phyloP scores from a whole-genome alignment of 192 early-diverging fungal genomes.

The Entomortierella beljakovae region DNA sequence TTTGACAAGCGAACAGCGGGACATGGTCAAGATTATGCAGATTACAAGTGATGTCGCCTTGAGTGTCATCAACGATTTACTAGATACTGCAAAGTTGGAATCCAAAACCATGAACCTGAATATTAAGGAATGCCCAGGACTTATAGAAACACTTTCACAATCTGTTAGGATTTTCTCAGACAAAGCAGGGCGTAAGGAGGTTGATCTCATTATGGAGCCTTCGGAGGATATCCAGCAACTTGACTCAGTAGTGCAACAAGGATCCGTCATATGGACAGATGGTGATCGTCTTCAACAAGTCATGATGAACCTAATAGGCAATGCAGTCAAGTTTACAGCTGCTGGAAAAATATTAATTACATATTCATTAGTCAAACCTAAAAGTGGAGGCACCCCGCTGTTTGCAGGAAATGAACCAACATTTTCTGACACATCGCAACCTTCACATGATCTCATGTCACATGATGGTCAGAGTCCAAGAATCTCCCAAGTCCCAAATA shows the following conservation, averaged over 20 bases:
- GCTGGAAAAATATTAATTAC: conserved; percentile 38
- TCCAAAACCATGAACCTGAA: conserved; percentile 55
- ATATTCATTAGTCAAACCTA: conserved; percentile 17
- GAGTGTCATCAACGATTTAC: conserved; percentile 54
- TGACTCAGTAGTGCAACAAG: conserved; percentile 37
- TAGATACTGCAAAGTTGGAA: conserved; percentile 56
- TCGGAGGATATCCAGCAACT: conserved; percentile 57
- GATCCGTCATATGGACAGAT: conserved; percentile 24
- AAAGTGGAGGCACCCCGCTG: background rate
- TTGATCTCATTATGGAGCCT: conserved; percentile 63
- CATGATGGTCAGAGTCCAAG: conserved; percentile 7
- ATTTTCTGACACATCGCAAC: background rate
- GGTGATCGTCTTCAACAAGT: conserved; percentile 52
- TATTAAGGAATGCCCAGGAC: conserved; percentile 54
- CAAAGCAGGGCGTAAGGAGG: conserved; percentile 49
- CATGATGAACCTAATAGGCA: conserved; percentile 65
- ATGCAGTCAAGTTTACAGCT: conserved; percentile 68
- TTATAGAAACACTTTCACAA: conserved; percentile 56
- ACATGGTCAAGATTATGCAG: conserved; percentile 59
- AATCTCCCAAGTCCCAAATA: background rate
- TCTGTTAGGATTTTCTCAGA: conserved; percentile 54
- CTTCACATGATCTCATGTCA: background rate
- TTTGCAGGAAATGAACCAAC: background rate
- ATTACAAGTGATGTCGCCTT: conserved; percentile 55
- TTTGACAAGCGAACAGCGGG: conserved; percentile 52